A percentile compares a stretch with the other conserved stretches of the same genome.
phyloP scores from a whole-genome alignment of 805 yeast species.

The Yarrowia keelungensis region DNA sequence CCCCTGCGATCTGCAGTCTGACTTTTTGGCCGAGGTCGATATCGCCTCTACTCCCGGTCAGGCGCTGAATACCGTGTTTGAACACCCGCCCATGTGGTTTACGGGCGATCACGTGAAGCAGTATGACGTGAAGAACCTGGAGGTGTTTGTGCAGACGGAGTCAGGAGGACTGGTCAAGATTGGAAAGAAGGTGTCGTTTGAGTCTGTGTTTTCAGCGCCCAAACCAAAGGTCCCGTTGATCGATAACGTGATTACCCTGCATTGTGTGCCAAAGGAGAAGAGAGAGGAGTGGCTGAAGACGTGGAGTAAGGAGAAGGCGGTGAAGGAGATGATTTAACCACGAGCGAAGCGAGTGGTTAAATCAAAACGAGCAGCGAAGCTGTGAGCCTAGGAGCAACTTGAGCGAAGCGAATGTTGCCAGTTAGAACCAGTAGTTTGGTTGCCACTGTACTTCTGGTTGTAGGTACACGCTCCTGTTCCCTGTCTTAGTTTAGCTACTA shows the following conservation, averaged over 20 bases:
- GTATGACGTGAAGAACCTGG: conserved; percentile 65
- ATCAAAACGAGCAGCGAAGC: too few relatives aligned
- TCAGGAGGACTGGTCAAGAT: conserved; percentile 85
- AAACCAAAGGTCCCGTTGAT: conserved; percentile 76
- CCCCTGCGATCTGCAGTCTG: conserved; percentile 85
- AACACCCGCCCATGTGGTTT: conserved; percentile 75
- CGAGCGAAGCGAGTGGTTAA: too few relatives aligned
- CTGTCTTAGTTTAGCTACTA: too few relatives aligned
- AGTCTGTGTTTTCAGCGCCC: conserved; percentile 66
- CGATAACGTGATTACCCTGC: conserved; percentile 73
- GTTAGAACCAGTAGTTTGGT: too few relatives aligned
- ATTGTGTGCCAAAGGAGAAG: conserved; percentile 77
- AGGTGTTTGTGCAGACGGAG: conserved; percentile 80
- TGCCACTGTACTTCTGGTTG: too few relatives aligned
- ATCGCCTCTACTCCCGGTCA: conserved; percentile 74
- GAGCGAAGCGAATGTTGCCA: too few relatives aligned
- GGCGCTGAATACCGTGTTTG: conserved; percentile 63
- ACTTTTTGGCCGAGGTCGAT: conserved; percentile 75
- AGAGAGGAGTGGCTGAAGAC: conserved; percentile 65
- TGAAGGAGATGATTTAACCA: conserved; percentile 1
- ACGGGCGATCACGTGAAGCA: conserved; percentile 61
- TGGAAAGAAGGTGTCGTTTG: conserved; percentile 75
- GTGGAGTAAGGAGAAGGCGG: conserved; percentile 49
- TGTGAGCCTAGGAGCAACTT: too few relatives aligned
- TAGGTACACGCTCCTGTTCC: too few relatives aligned